Conservation (phyloP, 192 early-diverging fungal species). For the Backusella parvicylindrica region DNA sequence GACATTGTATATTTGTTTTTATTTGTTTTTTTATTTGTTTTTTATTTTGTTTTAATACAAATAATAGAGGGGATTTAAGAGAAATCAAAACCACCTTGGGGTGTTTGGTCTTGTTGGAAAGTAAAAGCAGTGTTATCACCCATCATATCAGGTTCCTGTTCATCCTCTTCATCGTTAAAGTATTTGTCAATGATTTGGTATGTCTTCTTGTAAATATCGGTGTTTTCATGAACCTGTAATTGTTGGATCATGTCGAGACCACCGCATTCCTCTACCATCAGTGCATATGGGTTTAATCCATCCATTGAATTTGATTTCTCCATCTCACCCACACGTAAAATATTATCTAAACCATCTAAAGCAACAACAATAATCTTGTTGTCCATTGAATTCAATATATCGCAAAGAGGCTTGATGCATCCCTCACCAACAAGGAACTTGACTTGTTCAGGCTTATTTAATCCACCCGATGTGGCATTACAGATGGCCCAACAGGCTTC, state of each 20-base stretch:
- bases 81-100: background rate
- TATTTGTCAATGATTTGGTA: conserved; percentile 46
- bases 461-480: conserved; percentile 40
- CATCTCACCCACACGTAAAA: conserved; percentile 42
- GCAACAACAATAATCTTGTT: conserved; percentile 37
- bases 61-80: background rate
- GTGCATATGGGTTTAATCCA: conserved; percentile 34
- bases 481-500: conserved; percentile 53
- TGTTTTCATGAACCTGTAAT: conserved; percentile 44
- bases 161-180: conserved; percentile 42
- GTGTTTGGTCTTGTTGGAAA: background rate
- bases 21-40: background rate
- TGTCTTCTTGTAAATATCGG: conserved; percentile 42
- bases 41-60: background rate
- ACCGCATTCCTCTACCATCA: conserved; percentile 46
- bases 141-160: conserved; percentile 13
- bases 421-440: conserved; percentile 40
- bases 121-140: background rate
- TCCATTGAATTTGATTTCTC: conserved; percentile 22
- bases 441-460: conserved; percentile 37
- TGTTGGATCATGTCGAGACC: conserved; percentile 43
- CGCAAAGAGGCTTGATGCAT: conserved; percentile 51
- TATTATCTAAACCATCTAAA: conserved; percentile 48
- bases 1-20: background rate
- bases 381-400: conserved; percentile 40